Evolutionary conservation across 1,284 basidiomycete species (phyloP), one percentile per base, ranked within the genome.

Genomic region (Bondarzewia mesenterica): DNA sequence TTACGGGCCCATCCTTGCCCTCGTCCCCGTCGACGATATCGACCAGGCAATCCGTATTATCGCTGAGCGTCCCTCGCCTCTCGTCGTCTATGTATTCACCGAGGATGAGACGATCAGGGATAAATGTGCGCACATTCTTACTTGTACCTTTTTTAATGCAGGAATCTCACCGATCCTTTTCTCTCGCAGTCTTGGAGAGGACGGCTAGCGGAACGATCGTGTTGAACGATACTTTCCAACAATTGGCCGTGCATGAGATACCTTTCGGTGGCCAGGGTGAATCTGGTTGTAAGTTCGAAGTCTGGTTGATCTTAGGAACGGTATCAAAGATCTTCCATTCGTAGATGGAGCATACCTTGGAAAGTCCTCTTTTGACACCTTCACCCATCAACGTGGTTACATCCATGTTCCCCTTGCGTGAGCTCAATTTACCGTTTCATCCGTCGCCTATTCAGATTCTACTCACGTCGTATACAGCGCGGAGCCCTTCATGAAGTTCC

Each of bases 1-100:
- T 22, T 74, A 78, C 58, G 77, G 75, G 8, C 74, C 75, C 1
- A 60, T 78, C 20, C 56, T 78, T 5, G 70, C 74, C 15, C 66
- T 79, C 48, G 64, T 78, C 6, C 63, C 73, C 5, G 66, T 76
- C 25, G 63, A 67, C 57, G 54, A 63, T 47, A 52, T 71, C 36
- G 63, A 70, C 20, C 61, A 64, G 4, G 71, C 69, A 5, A 66
- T 72, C 47, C 49, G 56, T 16, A 66, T 67, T 50, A 57, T 74
- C 52, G 69, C 70, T 51, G 47, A 46, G 18, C 48, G 51, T 37
- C 65, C 65, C 48, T 64, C 69, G 47, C 72, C 72, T 2, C 62
- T 74, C 10, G 65, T 68, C 0, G 57, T 73, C 18, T 73, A 73
- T 54, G 57, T 68, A 14, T 74, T 73, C 55, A 61, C 65, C 6